These are phyloP conservation scores for Fistulinella prunicolor DNA, from an alignment of 768 basidiomycete species.

Conservation along the genomic window DNA sequence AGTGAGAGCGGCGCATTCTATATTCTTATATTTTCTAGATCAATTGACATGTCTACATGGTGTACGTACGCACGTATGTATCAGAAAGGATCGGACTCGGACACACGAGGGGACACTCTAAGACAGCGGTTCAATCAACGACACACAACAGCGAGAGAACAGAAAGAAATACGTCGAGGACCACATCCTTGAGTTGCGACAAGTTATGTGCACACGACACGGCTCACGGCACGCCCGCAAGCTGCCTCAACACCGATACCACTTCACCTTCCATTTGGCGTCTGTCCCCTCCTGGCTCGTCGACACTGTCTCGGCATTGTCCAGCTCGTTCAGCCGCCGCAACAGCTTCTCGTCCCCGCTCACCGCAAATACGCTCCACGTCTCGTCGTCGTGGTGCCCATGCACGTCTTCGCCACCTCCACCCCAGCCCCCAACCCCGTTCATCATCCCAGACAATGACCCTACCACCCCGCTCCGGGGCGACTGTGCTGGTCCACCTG, in stretches of 20 bases:
- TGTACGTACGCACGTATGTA: too few relatives aligned
- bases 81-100: too few relatives aligned
- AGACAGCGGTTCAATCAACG: too few relatives aligned
- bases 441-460: slow-evolving; percentile 35
- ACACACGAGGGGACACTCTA: too few relatives aligned
- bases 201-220: too few relatives aligned
- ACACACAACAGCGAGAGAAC: too few relatives aligned
- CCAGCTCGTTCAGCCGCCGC: slow-evolving; percentile 71
- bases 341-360: slow-evolving; percentile 78
- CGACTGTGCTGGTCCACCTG: slow-evolving; percentile 48
- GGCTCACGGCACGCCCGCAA: slow-evolving; percentile 14
- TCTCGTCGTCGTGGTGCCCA: slow-evolving; percentile 36
- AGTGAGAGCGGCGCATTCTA: too few relatives aligned
- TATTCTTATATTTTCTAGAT: too few relatives aligned
- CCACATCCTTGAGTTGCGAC: too few relatives aligned
- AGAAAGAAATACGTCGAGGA: too few relatives aligned
- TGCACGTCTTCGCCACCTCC: neutral
- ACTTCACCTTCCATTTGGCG: slow-evolving; percentile 65
- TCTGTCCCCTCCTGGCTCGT: slow-evolving; percentile 75
- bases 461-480: slow-evolving; percentile 32
- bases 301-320: slow-evolving; percentile 67
- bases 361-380: slow-evolving; percentile 58
- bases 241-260: slow-evolving; percentile 27
- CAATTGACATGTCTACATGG: too few relatives aligned
- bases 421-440: neutral